Percentiles rank a stretch among this genome's conserved stretches.
Evolutionary conservation across 2,329 filamentous ascomycete genomes (phyloP).

Genomic region (Mycocentrospora acerina): DNA sequence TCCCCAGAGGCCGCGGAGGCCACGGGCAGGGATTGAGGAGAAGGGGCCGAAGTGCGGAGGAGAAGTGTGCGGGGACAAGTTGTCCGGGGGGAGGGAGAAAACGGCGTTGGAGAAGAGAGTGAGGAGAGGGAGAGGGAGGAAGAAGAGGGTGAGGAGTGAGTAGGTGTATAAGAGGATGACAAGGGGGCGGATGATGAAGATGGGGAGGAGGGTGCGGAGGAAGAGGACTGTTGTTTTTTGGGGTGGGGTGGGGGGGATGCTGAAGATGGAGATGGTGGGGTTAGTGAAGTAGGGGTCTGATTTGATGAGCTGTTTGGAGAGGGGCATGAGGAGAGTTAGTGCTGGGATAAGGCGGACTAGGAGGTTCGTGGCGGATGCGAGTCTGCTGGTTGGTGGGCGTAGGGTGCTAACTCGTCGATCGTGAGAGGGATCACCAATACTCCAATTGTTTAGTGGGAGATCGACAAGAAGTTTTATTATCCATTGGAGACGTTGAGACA

Average conservation of each 20-base stretch:
- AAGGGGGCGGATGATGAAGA: constrained; percentile 3
- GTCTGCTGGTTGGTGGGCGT: not conserved
- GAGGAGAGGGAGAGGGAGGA: constrained; percentile 7
- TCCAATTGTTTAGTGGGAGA: constrained; percentile 10
- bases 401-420: constrained; percentile 2
- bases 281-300: constrained; percentile 8
- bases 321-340: constrained; percentile 4
- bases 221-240: not conserved
- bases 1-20: constrained; percentile 10
- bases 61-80: constrained; percentile 8
- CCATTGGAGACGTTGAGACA: constrained; percentile 10
- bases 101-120: constrained; percentile 2
- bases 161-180: constrained; percentile 8
- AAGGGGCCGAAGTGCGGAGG: constrained; percentile 9
- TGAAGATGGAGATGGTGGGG: constrained; percentile 1
- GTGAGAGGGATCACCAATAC: constrained; percentile 4
- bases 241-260: not conserved
- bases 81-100: constrained; percentile 1
- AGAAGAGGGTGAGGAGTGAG: constrained; percentile 7
- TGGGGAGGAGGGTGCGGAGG: not conserved
- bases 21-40: constrained; percentile 3
- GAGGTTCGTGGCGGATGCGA: not conserved
- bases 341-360: constrained; percentile 3
- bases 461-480: constrained; percentile 6
- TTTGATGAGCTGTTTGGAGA: constrained; percentile 6